Evolutionary conservation across 2,329 filamentous ascomycete genomes (phyloP).

Genomic region (Lecanosticta acicola): DNA sequence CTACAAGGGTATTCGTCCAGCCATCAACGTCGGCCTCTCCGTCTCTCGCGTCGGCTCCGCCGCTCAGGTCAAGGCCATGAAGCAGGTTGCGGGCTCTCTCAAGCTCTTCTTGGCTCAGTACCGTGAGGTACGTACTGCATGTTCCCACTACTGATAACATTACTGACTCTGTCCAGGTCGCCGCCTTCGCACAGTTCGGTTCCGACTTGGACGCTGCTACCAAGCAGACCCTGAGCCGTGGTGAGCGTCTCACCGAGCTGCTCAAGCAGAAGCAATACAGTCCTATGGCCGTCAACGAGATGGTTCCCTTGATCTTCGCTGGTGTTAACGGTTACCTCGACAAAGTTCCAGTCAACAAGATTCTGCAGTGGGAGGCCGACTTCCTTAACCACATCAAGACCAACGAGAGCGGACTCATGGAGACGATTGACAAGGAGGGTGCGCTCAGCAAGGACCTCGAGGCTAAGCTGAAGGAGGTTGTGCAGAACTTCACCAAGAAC

Average conservation of each 20-base stretch:
- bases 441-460: conserved; percentile 92
- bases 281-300: conserved; percentile 98
- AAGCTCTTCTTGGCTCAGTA: conserved; percentile 99
- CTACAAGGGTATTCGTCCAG: conserved; percentile 99
- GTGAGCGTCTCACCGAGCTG: conserved; percentile 97
- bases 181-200: conserved; percentile 99
- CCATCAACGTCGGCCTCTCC: conserved; percentile 99
- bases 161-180: too few species aligned
- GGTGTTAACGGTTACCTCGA: conserved; percentile 98
- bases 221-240: conserved; percentile 96
- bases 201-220: conserved; percentile 98
- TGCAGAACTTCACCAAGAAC: conserved; percentile 83
- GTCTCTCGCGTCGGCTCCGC: conserved; percentile 99
- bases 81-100: conserved; percentile 98
- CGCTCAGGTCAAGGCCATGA: conserved; percentile 99
- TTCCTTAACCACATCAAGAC: conserved; percentile 87
- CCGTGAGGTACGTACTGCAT: too few species aligned
- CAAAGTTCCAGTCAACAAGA: conserved; percentile 79
- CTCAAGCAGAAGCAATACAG: conserved; percentile 99
- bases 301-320: conserved; percentile 98
- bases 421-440: conserved; percentile 91
- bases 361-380: conserved; percentile 89
- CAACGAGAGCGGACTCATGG: conserved; percentile 78
- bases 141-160: too few species aligned
- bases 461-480: conserved; percentile 71